Base-by-base conservation (phyloP, 106 monocot genomes). In the Posidonia australis region DNA sequence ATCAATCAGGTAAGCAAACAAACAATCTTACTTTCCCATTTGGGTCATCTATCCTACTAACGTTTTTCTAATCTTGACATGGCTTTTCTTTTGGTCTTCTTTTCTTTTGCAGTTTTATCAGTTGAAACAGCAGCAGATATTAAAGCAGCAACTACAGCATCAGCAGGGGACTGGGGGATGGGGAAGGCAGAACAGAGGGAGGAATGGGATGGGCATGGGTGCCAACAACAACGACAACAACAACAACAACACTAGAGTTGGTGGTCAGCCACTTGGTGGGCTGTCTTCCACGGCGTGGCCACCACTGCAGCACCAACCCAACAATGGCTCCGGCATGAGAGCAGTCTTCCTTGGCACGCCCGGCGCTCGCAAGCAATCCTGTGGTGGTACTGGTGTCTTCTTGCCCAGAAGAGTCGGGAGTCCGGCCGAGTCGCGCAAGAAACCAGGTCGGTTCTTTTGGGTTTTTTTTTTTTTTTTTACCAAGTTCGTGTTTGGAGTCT, bases 371-470 rank as follows among this genome's bases (percentile, higher is more conserved):
- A 31, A 72, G 30, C 77, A 78, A 69, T 80, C 82, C 0, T 70
- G 70, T 5, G 88, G 88, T 17, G 64, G 64, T n/a, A 89, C 89
- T 25, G 89, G 89, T 18, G 89, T 89, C 0, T 89, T 89, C 66
- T 58, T 89, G 17, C 89, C 89, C 1, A 79, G 85, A 42, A 56
- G 67, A 13, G 66, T 49, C 0, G 79, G 82, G 0, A 46, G 43
- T 13, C 67, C 72, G 1, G 23, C 56, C 44, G 84, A 89, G n/a
- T 62, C 71, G 0, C 46, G 67, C 5, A 89, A 76, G 44, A 85
- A 82, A 45, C 75, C 79, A 24, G 70, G 89, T 89, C 58, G 36
- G 27, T 44, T 41, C 13, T 26, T 41, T 21, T 45, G 26, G 48
- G 6, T 51, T 52, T 11, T 18, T 3, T 28, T 30, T 16, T 28